A percentile compares a stretch with the other conserved stretches of the same genome.
phyloP scores from a whole-genome alignment of 1,139 yeast genomes.

The Geotrichum bryndzae region DNA sequence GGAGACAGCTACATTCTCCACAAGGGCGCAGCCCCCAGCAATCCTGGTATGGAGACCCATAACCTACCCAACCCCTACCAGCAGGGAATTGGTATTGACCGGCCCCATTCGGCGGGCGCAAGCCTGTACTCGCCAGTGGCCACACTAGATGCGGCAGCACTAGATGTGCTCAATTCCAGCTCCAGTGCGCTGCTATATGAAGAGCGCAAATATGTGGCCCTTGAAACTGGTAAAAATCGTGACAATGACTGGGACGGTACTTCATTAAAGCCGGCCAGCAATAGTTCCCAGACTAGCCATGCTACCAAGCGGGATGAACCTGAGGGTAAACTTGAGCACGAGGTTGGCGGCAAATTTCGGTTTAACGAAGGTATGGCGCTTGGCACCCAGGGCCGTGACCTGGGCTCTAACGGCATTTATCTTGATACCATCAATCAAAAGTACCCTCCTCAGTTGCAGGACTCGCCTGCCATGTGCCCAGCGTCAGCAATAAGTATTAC shows the following conservation, averaged over 20 bases:
- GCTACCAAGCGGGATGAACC: neutral
- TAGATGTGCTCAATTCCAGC: neutral
- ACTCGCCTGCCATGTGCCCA: neutral
- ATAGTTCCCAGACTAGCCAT: neutral
- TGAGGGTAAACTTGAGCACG: neutral
- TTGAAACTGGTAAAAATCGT: neutral
- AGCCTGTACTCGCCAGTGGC: constrained; percentile 1
- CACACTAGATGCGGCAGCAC: neutral
- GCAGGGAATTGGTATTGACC: neutral
- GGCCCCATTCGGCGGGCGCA: constrained; percentile 6
- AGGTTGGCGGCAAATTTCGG: neutral
- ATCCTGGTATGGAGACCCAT: neutral
- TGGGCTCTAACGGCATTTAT: neutral
- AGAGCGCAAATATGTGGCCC: neutral
- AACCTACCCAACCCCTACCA: neutral
- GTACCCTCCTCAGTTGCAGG: neutral
- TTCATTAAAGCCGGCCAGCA: neutral
- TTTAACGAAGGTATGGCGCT: neutral
- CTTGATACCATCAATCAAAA: neutral
- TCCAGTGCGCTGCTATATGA: neutral
- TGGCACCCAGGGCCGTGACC: neutral
- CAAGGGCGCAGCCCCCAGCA: neutral
- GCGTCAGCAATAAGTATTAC: constrained; percentile 10
- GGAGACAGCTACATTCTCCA: neutral
- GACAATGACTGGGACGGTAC: neutral